Evolutionary conservation across 23 red algal species (phyloP).

Genomic region (Porphyridium purpureum): DNA sequence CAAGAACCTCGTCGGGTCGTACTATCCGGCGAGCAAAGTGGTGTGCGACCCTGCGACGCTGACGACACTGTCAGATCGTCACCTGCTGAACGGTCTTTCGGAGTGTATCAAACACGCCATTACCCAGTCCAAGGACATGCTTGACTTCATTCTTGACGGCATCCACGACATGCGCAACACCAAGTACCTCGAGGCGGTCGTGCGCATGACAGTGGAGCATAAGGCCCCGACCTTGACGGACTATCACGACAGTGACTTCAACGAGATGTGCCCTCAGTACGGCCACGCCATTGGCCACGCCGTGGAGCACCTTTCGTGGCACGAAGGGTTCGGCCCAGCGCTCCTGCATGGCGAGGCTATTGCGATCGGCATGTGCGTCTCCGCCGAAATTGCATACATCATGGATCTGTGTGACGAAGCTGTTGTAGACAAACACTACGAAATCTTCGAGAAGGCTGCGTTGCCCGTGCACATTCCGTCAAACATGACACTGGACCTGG

Average conservation of each 20-base stretch:
- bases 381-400: constrained; percentile 8
- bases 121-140: constrained; percentile 5
- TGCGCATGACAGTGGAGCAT: constrained; percentile 10
- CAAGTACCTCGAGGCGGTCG: background rate
- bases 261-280: constrained; percentile 4
- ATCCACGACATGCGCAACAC: background rate
- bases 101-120: constrained; percentile 24
- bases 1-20: constrained; percentile 22
- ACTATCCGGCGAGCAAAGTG: constrained; percentile 12
- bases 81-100: constrained; percentile 6
- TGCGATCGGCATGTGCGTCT: constrained; percentile 12
- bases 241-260: constrained; percentile 5
- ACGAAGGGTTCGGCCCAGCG: constrained; percentile 9
- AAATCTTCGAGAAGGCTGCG: background rate
- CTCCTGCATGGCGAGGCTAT: constrained; percentile 22
- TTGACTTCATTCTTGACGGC: constrained; percentile 8
- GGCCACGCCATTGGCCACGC: too few relatives aligned
- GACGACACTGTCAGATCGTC: constrained; percentile 5
- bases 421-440: constrained; percentile 4
- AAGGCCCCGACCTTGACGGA: constrained; percentile 7
- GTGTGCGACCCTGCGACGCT: constrained; percentile 5
- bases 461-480: constrained; percentile 11
- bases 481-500: constrained; percentile 13
- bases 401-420: constrained; percentile 1
- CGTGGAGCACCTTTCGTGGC: constrained; percentile 16